Conservation (phyloP, 1,139 yeast species). For the Debaryomyces psychrophilus region DNA sequence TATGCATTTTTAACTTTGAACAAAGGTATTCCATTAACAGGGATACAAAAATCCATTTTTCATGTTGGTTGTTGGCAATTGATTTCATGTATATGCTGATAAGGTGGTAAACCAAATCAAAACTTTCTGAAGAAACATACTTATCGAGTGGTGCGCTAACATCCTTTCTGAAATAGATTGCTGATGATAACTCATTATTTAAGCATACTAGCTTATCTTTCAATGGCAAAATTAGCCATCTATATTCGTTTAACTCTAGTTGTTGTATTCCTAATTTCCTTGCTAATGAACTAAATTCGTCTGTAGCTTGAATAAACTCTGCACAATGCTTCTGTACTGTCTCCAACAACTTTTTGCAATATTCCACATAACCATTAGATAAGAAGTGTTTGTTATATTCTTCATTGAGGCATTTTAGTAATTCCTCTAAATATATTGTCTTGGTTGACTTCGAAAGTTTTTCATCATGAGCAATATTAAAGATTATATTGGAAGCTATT, state of each 20-base stretch:
- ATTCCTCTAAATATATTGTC: conserved; percentile 23
- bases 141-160: conserved; percentile 24
- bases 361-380: conserved; percentile 31
- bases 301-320: conserved; percentile 20
- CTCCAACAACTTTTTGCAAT: conserved; percentile 32
- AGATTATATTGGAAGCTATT: conserved; percentile 25
- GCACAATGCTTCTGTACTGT: conserved; percentile 28
- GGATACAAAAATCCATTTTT: conserved; percentile 35
- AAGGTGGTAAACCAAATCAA: conserved; percentile 33
- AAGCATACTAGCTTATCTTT: conserved; percentile 29
- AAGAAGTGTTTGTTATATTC: conserved; percentile 33
- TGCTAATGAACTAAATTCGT: conserved; percentile 25
- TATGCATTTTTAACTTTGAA: conserved; percentile 19
- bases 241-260: conserved; percentile 27
- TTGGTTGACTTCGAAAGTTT: conserved; percentile 21
- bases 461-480: conserved; percentile 22
- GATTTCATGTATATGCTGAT: conserved; percentile 34
- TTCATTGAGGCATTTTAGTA: conserved; percentile 29
- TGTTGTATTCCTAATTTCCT: conserved; percentile 36
- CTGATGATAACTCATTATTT: conserved; percentile 31
- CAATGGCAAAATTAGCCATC: conserved; percentile 30
- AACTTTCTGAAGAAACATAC: conserved; percentile 27
- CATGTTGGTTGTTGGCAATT: conserved; percentile 22
- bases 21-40: conserved; percentile 28
- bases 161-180: conserved; percentile 28